Evolutionary conservation across 2,329 filamentous ascomycete genomes (phyloP), one percentile per base, ranked within the genome.

Genomic region (Cytospora paraplurivora): DNA sequence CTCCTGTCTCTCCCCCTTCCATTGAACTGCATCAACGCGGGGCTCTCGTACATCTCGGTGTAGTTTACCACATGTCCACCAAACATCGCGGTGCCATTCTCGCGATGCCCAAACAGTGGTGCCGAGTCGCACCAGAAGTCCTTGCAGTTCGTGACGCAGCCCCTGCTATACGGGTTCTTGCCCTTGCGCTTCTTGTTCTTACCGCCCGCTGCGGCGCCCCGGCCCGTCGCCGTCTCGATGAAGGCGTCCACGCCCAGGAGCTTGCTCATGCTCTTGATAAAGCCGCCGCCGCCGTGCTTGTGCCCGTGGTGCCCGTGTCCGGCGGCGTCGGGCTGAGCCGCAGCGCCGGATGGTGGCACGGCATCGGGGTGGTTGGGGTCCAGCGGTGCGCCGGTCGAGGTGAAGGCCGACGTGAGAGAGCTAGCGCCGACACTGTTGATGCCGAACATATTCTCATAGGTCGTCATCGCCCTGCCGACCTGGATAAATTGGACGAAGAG

Each of bases 111-210:
- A 73, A 97, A 94, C 19, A 96, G 75, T 0, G 94, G 90, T 2
- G 91, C 88, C 1, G 91, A 87, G 73, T 98, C 95, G 71, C 91
- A 94, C 92, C 93, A 98, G 75, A 99, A 99, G 76, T 99, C 96
- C 68, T 86, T 89, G 77, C 95, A 99, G 73, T 99, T 99, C 64
- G 88, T 85, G n/a, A 96, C 70, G 47, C 92, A 82, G 8, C 95
- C 95, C 37, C 88, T 83, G 63, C 88, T 94, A 75, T 94, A 99
- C 0, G 93, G 93, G 74, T 98, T 99, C 68, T 82, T 82, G 73
- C 84, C 84, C 62, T 82, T 81, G 67, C 82, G 77, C 69, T 80
- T 82, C 77, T 81, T 79, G 73, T 82, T 79, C 74, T 79, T 76
- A 32, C 65, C 65, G 33, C 77, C 76, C 3, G 81, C 81, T 7